Conservation (phyloP, 306 rosid species). For the apple (Malus domestica) region DNA sequence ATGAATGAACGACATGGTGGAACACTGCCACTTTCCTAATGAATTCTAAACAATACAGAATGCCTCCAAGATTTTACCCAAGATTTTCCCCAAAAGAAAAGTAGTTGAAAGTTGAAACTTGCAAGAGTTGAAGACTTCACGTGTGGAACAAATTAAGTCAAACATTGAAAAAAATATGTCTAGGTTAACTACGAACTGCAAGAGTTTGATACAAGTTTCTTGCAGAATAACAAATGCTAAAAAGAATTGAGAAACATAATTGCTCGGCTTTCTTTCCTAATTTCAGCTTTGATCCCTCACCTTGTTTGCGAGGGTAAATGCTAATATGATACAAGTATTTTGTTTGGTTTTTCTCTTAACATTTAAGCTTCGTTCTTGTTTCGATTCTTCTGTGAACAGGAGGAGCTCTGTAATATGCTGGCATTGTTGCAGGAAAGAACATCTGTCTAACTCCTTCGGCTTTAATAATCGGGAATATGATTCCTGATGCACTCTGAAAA, state of each 20-base stretch:
- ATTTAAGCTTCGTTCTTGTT: neutral
- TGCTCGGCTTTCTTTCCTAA: neutral
- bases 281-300: neutral
- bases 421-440: slow-evolving; percentile 68
- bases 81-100: neutral
- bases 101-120: neutral
- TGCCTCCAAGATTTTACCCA: neutral
- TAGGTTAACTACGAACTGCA: slow-evolving; percentile 2
- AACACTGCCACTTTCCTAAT: neutral
- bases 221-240: slow-evolving; percentile 1
- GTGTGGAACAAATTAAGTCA: neutral
- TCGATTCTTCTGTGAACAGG: slow-evolving; percentile 28
- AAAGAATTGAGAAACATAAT: neutral
- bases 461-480: slow-evolving; percentile 69
- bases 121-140: neutral
- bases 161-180: neutral
- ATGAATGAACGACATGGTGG: no score
- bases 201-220: neutral
- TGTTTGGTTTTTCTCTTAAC: neutral
- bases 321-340: neutral
- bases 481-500: slow-evolving; percentile 62
- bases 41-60: neutral
- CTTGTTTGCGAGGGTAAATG: neutral
- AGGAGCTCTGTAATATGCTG: slow-evolving; percentile 72
- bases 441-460: slow-evolving; percentile 79